Evolutionary conservation across 1,284 basidiomycete species (phyloP), one percentile per base, ranked within the genome.

Genomic region (Tilletia horrida): DNA sequence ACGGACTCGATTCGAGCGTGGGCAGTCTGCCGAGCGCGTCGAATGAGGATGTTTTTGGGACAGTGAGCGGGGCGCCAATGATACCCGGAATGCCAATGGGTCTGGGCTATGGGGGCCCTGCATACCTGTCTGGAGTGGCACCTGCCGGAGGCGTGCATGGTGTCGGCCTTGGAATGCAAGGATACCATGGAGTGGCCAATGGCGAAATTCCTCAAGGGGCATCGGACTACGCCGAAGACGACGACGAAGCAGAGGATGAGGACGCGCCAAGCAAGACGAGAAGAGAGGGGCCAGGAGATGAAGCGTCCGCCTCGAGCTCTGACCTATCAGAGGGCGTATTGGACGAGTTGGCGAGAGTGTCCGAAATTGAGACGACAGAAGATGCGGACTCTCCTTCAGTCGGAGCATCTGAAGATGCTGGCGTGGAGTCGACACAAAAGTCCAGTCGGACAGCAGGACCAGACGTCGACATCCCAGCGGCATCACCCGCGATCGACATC

Each of bases 331-430:
- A 76, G 43, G 73, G 67, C 1, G 74, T 73, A 2, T 63, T 76
- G n/a, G 74, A 77, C 52, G 74, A 75, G 66, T 68, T 75, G 14
- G 69, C 73, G 21, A 47, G 73, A 16, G n/a, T 74, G 43, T 74
- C 73, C 21, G 72, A 69, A 64, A 18, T 73, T 16, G 69, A 76
- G 16, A 67, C 68, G 35, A 66, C 23, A 1, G 70, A 70, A 7
- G 55, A 59, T 13, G 27, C 11, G 14, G 18, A 9, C 9, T 31
- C 55, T 40, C 31, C 55, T 59, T 8, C 27, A 40, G 35, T 40
- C 35, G 35, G 35, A 40, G 35, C 35, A 40, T 6, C 35, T 11
- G 35, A 40, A 6, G 11, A 40, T 40, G 35, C 35, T 40, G 35
- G 35, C 11, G 35, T 11, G 4, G 35, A 40, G 35, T 40, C 35